phyloP scores from a whole-genome alignment of 257 asterid species.

The Solanum medicagineum region DNA sequence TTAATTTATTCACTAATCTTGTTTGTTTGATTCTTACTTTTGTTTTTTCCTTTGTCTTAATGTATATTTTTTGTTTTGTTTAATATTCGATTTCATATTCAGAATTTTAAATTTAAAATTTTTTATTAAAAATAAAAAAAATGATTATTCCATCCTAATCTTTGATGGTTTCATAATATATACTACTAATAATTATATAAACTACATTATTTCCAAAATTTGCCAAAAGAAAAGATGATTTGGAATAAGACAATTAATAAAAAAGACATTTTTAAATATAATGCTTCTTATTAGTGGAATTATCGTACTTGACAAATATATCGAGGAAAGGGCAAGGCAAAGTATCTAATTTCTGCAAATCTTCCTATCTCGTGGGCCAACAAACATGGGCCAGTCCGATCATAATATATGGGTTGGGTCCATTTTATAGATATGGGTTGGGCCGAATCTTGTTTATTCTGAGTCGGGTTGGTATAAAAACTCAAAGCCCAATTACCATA shows the following conservation, averaged over 20 bases:
- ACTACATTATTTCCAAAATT: background rate
- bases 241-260: background rate
- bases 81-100: background rate
- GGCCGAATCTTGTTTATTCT: background rate
- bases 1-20: background rate
- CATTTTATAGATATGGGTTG: background rate
- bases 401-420: background rate
- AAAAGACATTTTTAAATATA: background rate
- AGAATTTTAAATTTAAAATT: rapidly evolving
- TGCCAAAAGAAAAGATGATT: background rate
- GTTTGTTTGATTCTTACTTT: background rate
- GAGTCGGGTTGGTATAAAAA: background rate
- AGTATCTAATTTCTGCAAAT: background rate
- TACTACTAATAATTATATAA: background rate
- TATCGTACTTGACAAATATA: background rate
- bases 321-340: background rate
- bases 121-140: rapidly evolving
- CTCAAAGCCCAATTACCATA: background rate
- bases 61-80: background rate
- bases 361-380: background rate
- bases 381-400: background rate
- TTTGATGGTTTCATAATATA: background rate
- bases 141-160: rapidly evolving
- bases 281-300: background rate
- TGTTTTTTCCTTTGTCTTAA: background rate